Percentiles rank a stretch among this genome's conserved stretches.
phyloP scores from a whole-genome alignment of 441 rosid species.

The Jatropha multifida region DNA sequence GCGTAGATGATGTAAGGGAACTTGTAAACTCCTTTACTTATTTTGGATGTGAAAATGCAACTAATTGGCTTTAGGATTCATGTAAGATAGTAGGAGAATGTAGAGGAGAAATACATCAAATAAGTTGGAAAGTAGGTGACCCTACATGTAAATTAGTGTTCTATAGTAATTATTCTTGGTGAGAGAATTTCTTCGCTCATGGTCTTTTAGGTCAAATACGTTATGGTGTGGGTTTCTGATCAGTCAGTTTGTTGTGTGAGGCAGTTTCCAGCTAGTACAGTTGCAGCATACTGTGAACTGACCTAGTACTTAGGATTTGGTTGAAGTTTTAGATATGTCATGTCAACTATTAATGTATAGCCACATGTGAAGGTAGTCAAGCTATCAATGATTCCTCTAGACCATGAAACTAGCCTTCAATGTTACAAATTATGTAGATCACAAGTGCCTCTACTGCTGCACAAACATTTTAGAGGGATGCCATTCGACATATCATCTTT shows the following conservation, averaged over 20 bases:
- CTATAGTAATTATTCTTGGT: neutral
- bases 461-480: neutral
- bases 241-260: slow-evolving; percentile 4
- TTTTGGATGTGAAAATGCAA: neutral
- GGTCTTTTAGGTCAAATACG: neutral
- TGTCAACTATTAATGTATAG: neutral
- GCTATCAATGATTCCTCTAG: neutral
- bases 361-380: neutral
- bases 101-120: neutral
- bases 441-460: too few species aligned
- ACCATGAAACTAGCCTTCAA: neutral
- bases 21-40: neutral
- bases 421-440: neutral
- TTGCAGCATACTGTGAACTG: neutral
- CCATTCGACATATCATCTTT: neutral
- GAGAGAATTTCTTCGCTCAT: neutral
- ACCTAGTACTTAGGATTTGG: neutral
- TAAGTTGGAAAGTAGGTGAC: neutral
- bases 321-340: neutral
- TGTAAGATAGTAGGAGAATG: neutral
- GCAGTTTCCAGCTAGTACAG: neutral
- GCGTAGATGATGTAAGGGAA: slow-evolving; percentile 81
- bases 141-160: neutral
- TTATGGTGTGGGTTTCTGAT: neutral
- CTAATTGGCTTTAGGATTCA: neutral